Conservation (phyloP, 2,329 filamentous ascomycete genomes). For the Arthroderma sp. region DNA sequence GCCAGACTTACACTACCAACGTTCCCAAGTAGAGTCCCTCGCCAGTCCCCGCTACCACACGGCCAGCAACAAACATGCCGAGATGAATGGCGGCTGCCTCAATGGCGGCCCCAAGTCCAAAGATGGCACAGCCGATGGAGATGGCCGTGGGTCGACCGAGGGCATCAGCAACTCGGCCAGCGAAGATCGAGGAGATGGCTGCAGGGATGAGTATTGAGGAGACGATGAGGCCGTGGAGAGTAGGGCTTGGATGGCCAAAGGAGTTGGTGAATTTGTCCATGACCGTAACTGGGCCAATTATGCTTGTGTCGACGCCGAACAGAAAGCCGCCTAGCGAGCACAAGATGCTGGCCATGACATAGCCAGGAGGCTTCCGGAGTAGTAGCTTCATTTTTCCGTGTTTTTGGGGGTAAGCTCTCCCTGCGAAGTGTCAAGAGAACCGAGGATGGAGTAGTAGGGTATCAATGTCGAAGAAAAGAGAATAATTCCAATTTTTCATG, state of each 20-base stretch:
- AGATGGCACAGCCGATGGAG: constrained; percentile 41
- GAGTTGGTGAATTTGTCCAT: constrained; percentile 39
- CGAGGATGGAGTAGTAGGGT: too few species aligned
- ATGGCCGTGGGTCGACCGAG: constrained; percentile 42
- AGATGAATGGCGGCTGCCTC: constrained; percentile 40
- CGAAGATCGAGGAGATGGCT: constrained; percentile 42
- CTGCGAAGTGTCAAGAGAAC: too few species aligned
- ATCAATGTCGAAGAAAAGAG: too few species aligned
- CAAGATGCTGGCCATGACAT: background rate
- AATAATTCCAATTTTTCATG: too few species aligned
- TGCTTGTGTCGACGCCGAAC: constrained; percentile 34
- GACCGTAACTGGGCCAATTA: constrained; percentile 44
- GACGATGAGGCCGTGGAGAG: constrained; percentile 43
- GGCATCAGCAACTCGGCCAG: constrained; percentile 40
- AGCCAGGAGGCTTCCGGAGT: background rate
- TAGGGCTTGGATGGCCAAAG: constrained; percentile 39
- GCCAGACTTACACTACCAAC: constrained; percentile 36
- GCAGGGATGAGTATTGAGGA: constrained; percentile 45
- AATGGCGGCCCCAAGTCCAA: constrained; percentile 42
- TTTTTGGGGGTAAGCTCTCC: too few species aligned
- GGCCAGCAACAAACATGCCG: constrained; percentile 44
- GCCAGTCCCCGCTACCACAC: constrained; percentile 46
- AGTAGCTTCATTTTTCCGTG: background rate
- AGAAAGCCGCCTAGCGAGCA: background rate
- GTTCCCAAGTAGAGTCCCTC: constrained; percentile 48